Conservation (phyloP, 2,329 filamentous ascomycete genomes). For the Penicillium psychrosexuale region DNA sequence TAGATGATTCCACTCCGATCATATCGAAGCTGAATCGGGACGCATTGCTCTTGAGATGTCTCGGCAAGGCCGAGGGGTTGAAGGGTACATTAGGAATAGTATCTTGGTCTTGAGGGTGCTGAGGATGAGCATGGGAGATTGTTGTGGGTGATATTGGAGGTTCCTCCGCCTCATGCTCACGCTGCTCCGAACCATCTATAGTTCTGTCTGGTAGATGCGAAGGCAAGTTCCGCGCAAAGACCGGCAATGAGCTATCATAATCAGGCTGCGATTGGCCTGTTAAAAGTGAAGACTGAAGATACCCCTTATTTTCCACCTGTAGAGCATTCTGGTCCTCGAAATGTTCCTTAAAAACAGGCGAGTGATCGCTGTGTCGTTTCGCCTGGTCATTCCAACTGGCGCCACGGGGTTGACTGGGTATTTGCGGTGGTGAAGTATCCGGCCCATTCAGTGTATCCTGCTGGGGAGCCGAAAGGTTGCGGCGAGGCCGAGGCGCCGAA, state of each 20-base stretch:
- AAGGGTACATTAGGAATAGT: slow-evolving; percentile 31
- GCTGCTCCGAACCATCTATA: slow-evolving; percentile 9
- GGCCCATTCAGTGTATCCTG: slow-evolving; percentile 14
- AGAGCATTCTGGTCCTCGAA: slow-evolving; percentile 50
- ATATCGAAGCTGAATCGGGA: slow-evolving; percentile 66
- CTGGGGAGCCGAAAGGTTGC: slow-evolving; percentile 31
- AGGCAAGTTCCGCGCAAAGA: slow-evolving; percentile 46
- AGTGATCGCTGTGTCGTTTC: slow-evolving; percentile 46
- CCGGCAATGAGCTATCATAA: slow-evolving; percentile 38
- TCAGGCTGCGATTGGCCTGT: slow-evolving; percentile 29
- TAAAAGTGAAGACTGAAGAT: slow-evolving; percentile 41
- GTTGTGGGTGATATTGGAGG: slow-evolving; percentile 5
- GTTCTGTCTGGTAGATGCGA: slow-evolving; percentile 30
- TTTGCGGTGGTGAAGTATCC: slow-evolving; percentile 15
- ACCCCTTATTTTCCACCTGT: slow-evolving; percentile 43
- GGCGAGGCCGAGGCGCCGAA: slow-evolving; percentile 55
- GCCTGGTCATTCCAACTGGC: slow-evolving; percentile 24
- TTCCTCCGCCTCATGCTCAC: slow-evolving; percentile 3
- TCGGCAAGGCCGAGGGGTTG: slow-evolving; percentile 39
- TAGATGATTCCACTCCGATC: slow-evolving; percentile 54
- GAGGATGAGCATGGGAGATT: slow-evolving; percentile 9
- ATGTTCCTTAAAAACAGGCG: slow-evolving; percentile 60
- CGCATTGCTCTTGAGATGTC: slow-evolving; percentile 54
- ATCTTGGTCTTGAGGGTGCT: slow-evolving; percentile 28
- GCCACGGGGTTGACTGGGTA: slow-evolving; percentile 11